Evolutionary conservation across 2,329 filamentous ascomycete genomes (phyloP), one percentile per base, ranked within the genome.

Genomic region (Aspergillus puulaauensis): DNA sequence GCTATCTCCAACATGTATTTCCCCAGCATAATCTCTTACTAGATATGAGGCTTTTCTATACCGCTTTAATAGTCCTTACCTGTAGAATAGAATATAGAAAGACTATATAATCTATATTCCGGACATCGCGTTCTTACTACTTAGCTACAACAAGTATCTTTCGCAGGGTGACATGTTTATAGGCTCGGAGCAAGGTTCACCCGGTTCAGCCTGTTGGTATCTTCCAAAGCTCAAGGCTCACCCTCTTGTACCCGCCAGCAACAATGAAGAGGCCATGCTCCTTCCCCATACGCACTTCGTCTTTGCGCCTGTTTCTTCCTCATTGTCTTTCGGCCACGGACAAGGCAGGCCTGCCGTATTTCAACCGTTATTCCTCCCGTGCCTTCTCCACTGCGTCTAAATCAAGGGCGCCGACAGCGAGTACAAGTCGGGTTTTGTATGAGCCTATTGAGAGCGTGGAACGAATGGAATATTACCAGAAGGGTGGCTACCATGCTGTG

Each of bases 401-500:
- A 37, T 15, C 33, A 37, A 14, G 2, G 6, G 6, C 4, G 6
- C 14, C 1, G 14, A 37, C 33, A 12, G 6, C 2, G 33, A 15
- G 6, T 14, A 37, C 41, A 14, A 23, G 19, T 9, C 17, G 21
- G 4, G 19, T 54, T n/a, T 17, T 21, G 3, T 54, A 54, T 9
- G n/a, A 54, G 19, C 24, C 17, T 11, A 24, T 54, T 12, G 21
- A 43, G 15, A 33, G 44, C 33, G 50, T 33, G 14, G 50, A 51
- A 24, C 11, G 23, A 23, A 21, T 52, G 8, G 51, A 46, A 53
- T 15, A 56, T 24, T 70, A 71, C 56, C 54, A 51, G 31, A 46
- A 51, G 11, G 66, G 68, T n/a, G 69, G 66, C 47, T 71, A 70
- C 63, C 67, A 71, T 43, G 63, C 64, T 11, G 55, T 74, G 12